Conservation (phyloP, 2,329 filamentous ascomycete genomes). For the Aspergillus fumigatus region DNA sequence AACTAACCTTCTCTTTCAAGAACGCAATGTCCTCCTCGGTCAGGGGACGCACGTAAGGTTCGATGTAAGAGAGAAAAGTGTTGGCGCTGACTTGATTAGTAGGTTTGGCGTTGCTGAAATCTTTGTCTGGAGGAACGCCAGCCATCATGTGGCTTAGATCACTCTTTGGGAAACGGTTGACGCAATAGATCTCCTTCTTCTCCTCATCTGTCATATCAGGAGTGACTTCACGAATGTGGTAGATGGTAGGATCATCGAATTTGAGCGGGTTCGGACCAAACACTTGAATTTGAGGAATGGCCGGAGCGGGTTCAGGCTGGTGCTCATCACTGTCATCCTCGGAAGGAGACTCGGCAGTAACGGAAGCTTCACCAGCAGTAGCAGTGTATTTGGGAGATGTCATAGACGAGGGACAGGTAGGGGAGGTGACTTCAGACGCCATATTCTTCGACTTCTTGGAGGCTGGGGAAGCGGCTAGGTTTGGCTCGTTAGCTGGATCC, state of each 20-base stretch:
- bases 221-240: slow-evolving; percentile 76
- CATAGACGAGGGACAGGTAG: slow-evolving; percentile 39
- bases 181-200: slow-evolving; percentile 81
- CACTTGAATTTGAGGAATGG: slow-evolving; percentile 69
- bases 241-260: slow-evolving; percentile 88
- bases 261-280: slow-evolving; percentile 89
- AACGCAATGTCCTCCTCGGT: slow-evolving; percentile 94
- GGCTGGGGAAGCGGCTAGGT: slow-evolving; percentile 31
- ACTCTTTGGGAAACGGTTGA: slow-evolving; percentile 73
- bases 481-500: slow-evolving; percentile 9
- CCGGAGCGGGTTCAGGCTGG: slow-evolving; percentile 57
- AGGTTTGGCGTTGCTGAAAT: slow-evolving; percentile 92
- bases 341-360: slow-evolving; percentile 61
- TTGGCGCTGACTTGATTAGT: slow-evolving; percentile 89
- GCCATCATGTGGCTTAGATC: slow-evolving; percentile 82
- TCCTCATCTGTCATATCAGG: slow-evolving; percentile 79
- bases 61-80: slow-evolving; percentile 88
- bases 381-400: slow-evolving; percentile 40
- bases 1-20: slow-evolving; percentile 66
- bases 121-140: slow-evolving; percentile 84
- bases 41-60: slow-evolving; percentile 84
- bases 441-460: slow-evolving; percentile 37
- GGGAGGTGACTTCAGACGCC: slow-evolving; percentile 35
- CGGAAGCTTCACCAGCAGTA: slow-evolving; percentile 54
- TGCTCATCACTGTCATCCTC: slow-evolving; percentile 54